Conservation (phyloP, 2,329 filamentous ascomycete genomes). For the Thermoascus crustaceus region DNA sequence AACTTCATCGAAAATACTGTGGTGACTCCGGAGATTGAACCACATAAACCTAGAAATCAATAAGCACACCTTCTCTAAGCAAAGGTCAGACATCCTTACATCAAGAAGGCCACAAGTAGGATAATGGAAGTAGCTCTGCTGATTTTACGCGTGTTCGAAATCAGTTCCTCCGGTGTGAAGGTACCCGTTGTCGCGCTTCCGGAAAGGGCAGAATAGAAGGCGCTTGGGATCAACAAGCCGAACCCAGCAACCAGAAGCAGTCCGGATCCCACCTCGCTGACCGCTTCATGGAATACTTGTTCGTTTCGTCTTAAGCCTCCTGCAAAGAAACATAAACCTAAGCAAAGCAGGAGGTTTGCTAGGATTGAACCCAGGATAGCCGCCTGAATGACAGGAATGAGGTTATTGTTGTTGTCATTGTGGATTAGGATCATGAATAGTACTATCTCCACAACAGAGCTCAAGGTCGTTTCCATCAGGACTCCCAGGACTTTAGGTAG, state of each 20-base stretch:
- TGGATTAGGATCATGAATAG: constrained; percentile 69
- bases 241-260: constrained; percentile 69
- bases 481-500: constrained; percentile 58
- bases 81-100: constrained; percentile 36
- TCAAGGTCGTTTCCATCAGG: constrained; percentile 49
- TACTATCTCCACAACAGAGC: constrained; percentile 72
- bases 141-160: constrained; percentile 51
- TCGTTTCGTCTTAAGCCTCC: constrained; percentile 62
- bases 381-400: constrained; percentile 40
- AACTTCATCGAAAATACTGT: constrained; percentile 67
- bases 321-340: constrained; percentile 72
- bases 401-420: constrained; percentile 39
- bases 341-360: constrained; percentile 70
- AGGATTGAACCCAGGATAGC: constrained; percentile 78
- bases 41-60: constrained; percentile 42
- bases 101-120: constrained; percentile 58
- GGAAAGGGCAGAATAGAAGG: constrained; percentile 39
- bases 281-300: constrained; percentile 62
- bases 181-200: constrained; percentile 34
- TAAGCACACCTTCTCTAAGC: constrained; percentile 1
- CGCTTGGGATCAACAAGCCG: constrained; percentile 35
- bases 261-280: constrained; percentile 72
- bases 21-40: constrained; percentile 70
- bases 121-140: constrained; percentile 64
- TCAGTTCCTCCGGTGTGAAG: constrained; percentile 36